Evolutionary conservation across 2,329 filamentous ascomycete species (phyloP).

Genomic region (Monilinia polystroma): DNA sequence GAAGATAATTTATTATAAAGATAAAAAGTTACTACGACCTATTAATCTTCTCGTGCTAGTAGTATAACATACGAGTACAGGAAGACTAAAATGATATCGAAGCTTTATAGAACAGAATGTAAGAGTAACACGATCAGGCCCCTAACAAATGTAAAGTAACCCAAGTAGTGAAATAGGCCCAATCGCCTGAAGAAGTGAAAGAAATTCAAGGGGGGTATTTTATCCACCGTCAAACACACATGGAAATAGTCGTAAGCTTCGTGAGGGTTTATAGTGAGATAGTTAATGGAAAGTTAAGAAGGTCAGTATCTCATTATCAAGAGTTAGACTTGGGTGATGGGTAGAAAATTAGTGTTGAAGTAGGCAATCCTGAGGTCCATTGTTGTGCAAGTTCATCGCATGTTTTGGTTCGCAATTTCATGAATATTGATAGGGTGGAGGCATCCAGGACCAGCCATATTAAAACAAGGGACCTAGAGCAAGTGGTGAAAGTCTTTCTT

Average conservation of each 20-base stretch:
- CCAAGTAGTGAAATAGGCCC: background rate
- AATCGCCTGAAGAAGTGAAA: constrained; percentile 3
- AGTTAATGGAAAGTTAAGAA: background rate
- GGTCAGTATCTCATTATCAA: background rate
- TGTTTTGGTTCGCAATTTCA: background rate
- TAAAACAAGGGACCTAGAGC: background rate
- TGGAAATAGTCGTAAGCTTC: constrained; percentile 3
- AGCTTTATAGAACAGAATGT: background rate
- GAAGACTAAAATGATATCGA: background rate
- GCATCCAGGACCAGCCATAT: background rate
- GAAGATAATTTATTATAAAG: background rate
- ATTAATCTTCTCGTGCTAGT: background rate
- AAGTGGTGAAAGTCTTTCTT: background rate
- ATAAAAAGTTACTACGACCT: background rate
- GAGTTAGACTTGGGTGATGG: background rate
- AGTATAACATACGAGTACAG: background rate
- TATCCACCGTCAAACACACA: constrained; percentile 2
- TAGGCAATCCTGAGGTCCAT: background rate
- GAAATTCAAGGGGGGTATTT: background rate
- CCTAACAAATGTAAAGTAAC: background rate
- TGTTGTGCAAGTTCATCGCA: background rate
- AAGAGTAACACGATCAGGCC: background rate
- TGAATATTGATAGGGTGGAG: too few species aligned
- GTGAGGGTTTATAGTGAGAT: background rate
- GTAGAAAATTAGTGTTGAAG: background rate